Conservation (phyloP, 2,329 filamentous ascomycete species). For the Penicillium sp. region DNA sequence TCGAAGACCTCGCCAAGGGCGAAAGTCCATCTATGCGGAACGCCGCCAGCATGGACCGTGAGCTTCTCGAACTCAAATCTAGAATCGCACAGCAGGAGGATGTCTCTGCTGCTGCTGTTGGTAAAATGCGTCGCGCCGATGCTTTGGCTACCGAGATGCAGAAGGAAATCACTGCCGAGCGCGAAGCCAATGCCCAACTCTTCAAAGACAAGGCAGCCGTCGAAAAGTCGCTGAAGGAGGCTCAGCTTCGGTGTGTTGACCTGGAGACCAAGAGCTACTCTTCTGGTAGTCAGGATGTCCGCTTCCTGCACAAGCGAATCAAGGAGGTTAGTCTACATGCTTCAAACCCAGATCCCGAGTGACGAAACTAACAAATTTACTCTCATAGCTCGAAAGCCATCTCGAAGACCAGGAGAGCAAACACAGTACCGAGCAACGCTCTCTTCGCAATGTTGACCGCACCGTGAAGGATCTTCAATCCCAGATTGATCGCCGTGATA, state of each 20-base stretch:
- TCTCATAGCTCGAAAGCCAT: constrained; percentile 74
- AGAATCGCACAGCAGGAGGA: constrained; percentile 91
- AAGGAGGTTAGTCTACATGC: constrained; percentile 72
- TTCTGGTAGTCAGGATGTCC: constrained; percentile 89
- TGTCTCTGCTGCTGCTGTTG: constrained; percentile 84
- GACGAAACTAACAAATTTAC: constrained; percentile 22
- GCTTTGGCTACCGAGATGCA: constrained; percentile 85
- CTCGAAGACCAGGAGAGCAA: constrained; percentile 81
- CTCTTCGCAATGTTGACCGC: constrained; percentile 88
- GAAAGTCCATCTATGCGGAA: constrained; percentile 87
- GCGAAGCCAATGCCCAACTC: constrained; percentile 77
- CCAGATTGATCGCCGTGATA: constrained; percentile 91
- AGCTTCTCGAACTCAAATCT: constrained; percentile 86
- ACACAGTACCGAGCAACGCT: constrained; percentile 78
- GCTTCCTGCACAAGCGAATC: constrained; percentile 90
- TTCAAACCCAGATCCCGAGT: neutral
- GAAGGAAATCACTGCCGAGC: constrained; percentile 84
- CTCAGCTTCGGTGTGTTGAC: constrained; percentile 86
- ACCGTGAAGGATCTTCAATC: constrained; percentile 89
- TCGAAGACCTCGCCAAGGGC: constrained; percentile 84
- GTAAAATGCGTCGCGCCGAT: constrained; percentile 95
- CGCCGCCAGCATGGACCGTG: constrained; percentile 83
- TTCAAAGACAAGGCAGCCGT: constrained; percentile 87
- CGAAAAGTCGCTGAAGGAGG: constrained; percentile 87
- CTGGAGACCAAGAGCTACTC: constrained; percentile 97